A percentile compares a stretch with the other conserved stretches of the same genome.
phyloP scores from a whole-genome alignment of 306 rosid genomes.

The Cicer cuneatum region DNA sequence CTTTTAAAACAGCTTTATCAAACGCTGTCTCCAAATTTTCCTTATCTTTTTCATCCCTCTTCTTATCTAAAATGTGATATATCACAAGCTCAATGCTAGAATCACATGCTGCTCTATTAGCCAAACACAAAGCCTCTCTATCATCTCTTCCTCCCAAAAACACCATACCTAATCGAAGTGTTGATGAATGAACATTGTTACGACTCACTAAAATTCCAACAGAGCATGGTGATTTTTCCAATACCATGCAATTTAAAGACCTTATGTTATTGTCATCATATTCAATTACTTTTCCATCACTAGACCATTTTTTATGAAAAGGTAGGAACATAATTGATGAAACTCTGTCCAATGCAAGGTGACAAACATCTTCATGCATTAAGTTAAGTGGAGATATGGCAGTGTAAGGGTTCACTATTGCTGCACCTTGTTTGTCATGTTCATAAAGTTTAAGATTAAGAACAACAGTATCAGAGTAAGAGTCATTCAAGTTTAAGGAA shows the following conservation, averaged over 20 bases:
- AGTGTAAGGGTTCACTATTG: constrained; percentile 47
- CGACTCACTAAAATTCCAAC: constrained; percentile 57
- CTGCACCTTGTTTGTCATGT: constrained; percentile 43
- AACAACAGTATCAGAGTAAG: constrained; percentile 51
- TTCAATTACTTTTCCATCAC: constrained; percentile 47
- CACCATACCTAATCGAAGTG: constrained; percentile 45
- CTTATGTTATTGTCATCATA: constrained; percentile 52
- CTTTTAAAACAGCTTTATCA: constrained; percentile 44
- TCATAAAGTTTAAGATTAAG: constrained; percentile 42
- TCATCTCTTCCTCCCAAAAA: constrained; percentile 66
- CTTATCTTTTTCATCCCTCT: background rate
- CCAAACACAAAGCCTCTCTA: constrained; percentile 59
- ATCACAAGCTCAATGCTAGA: constrained; percentile 41
- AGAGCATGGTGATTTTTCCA: constrained; percentile 60
- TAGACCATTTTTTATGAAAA: constrained; percentile 57
- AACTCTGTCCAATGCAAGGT: constrained; percentile 55
- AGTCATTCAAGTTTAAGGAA: background rate
- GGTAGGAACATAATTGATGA: constrained; percentile 58
- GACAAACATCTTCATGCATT: constrained; percentile 67
- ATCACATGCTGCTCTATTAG: constrained; percentile 47
- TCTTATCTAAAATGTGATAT: constrained; percentile 39
- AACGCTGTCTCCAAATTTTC: constrained; percentile 16
- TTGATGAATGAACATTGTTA: background rate
- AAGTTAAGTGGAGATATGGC: constrained; percentile 52
- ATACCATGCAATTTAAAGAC: constrained; percentile 48